A percentile compares a stretch with the other conserved stretches of the same genome.
phyloP scores from a whole-genome alignment of 345 rosid genomes.

The Streptanthus diversifolius region DNA sequence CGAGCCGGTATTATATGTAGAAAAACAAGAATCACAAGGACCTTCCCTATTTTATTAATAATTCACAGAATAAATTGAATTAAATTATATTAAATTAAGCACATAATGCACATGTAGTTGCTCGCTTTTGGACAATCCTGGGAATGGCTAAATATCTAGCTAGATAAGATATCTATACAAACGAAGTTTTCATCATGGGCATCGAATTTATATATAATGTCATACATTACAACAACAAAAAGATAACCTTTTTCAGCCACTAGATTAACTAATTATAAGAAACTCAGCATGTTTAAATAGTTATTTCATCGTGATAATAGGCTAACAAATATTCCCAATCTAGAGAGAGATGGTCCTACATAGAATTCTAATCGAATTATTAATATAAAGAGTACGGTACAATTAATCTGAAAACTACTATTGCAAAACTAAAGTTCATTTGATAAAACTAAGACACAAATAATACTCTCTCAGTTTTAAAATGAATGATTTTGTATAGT shows the following conservation, averaged over 20 bases:
- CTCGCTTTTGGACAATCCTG: not conserved
- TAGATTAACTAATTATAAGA: not conserved
- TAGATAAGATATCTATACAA: not conserved
- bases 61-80: not conserved
- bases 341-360: not conserved
- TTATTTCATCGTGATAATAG: not conserved
- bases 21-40: slow-evolving; percentile 13
- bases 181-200: slow-evolving; percentile 7
- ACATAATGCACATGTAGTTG: not conserved
- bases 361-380: not conserved
- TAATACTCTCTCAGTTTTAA: not conserved
- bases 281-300: not conserved
- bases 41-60: not conserved
- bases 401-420: not conserved
- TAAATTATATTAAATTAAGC: not conserved
- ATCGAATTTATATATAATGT: slow-evolving; percentile 21
- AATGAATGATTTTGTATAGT: not conserved
- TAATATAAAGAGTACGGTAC: not conserved
- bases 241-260: slow-evolving; percentile 7
- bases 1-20: not conserved
- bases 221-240: slow-evolving; percentile 11
- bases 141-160: slow-evolving; percentile 18
- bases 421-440: not conserved
- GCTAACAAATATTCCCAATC: not conserved
- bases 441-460: not conserved